A percentile compares a stretch with the other conserved stretches of the same genome.
These are phyloP conservation scores for Entrophospora sp. DNA, from an alignment of 192 early-diverging fungal species.

Conservation along the genomic window DNA sequence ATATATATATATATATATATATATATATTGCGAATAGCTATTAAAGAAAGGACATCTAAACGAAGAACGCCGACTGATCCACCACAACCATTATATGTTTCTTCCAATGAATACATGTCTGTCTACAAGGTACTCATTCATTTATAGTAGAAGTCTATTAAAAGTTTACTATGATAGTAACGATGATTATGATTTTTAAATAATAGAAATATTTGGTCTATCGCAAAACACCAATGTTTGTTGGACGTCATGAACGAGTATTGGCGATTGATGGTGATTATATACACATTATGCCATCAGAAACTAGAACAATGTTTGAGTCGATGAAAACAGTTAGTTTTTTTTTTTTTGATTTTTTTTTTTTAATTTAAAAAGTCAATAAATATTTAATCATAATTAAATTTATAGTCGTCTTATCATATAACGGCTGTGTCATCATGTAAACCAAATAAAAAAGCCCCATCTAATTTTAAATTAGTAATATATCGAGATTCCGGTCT, in stretches of 20 bases:
- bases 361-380: conserved; percentile 9
- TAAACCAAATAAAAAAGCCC: conserved; percentile 58
- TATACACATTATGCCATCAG: conserved; percentile 80
- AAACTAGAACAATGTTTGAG: conserved; percentile 68
- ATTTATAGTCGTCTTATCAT: conserved; percentile 49
- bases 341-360: not conserved
- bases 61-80: conserved; percentile 6
- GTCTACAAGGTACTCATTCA: conserved; percentile 25
- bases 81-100: conserved; percentile 8
- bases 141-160: too few species aligned
- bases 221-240: conserved; percentile 76
- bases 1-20: too few species aligned
- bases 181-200: too few species aligned
- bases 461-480: conserved; percentile 61
- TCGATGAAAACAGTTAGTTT: conserved; percentile 65
- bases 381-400: conserved; percentile 11
- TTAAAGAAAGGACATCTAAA: not conserved
- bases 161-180: too few species aligned
- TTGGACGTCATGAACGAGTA: conserved; percentile 71
- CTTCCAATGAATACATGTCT: conserved; percentile 20
- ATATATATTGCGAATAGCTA: too few species aligned
- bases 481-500: conserved; percentile 51
- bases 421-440: conserved; percentile 55
- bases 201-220: conserved; percentile 80
- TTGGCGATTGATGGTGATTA: conserved; percentile 95